phyloP scores from a whole-genome alignment of 371 early-diverging fungal species.

The Lichtheimia hyalospora region DNA sequence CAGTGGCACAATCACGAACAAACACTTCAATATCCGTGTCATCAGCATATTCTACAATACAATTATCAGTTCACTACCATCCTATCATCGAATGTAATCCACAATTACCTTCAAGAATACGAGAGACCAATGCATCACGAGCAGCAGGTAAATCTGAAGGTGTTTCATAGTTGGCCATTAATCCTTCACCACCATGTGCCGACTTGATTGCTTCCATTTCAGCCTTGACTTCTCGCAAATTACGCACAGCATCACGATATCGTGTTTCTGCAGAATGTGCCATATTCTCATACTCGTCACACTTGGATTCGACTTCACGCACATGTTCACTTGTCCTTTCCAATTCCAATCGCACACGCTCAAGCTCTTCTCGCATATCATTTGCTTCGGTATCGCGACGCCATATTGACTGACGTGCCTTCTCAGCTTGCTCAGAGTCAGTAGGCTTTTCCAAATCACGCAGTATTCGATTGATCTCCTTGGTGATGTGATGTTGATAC shows the following conservation, averaged over 20 bases:
- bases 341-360: constrained; percentile 30
- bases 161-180: neutral
- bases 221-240: constrained; percentile 20
- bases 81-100: neutral
- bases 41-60: constrained; percentile 54
- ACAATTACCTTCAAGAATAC: constrained; percentile 37
- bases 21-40: constrained; percentile 70
- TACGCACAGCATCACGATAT: constrained; percentile 37
- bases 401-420: constrained; percentile 51
- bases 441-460: constrained; percentile 66
- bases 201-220: constrained; percentile 8
- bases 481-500: constrained; percentile 79
- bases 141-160: constrained; percentile 11
- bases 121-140: constrained; percentile 43
- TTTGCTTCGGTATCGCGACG: constrained; percentile 47
- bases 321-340: constrained; percentile 26
- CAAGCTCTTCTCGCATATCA: constrained; percentile 37
- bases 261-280: constrained; percentile 33
- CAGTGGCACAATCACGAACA: constrained; percentile 68
- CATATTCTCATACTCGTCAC: constrained; percentile 27
- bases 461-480: constrained; percentile 84
- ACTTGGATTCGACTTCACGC: constrained; percentile 32
- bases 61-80: neutral
- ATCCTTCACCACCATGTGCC: neutral
- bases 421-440: constrained; percentile 33